Conservation (phyloP, 345 rosid genomes). For the Eutrema heterophyllum region DNA sequence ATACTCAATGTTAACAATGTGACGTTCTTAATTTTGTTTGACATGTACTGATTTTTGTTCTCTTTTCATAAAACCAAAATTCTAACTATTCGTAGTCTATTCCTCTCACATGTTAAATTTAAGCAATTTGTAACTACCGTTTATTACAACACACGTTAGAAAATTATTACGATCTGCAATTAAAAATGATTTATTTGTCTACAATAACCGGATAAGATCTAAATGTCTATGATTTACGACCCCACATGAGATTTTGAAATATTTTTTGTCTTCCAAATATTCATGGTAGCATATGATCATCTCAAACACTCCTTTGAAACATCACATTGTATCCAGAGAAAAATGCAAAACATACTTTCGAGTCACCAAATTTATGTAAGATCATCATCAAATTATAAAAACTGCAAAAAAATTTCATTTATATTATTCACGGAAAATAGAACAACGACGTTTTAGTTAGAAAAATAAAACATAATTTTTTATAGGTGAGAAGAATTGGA, state of each 20-base stretch:
- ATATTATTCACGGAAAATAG: too few species aligned
- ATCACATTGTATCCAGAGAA: not conserved
- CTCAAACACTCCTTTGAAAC: not conserved
- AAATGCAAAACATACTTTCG: not conserved
- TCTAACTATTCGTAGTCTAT: not conserved
- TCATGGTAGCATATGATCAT: conserved; percentile 14
- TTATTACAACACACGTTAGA: not conserved
- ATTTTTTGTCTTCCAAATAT: conserved; percentile 22
- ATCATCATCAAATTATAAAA: not conserved
- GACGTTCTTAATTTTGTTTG: not conserved
- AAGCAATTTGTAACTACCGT: not conserved
- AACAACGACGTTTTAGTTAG: too few species aligned
- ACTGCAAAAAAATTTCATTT: too few species aligned
- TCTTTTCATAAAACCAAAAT: not conserved
- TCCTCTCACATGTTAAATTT: not conserved
- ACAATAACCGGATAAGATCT: conserved; percentile 17
- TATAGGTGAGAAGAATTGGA: not conserved
- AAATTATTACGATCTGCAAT: conserved; percentile 7
- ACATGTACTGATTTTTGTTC: conserved; percentile 8
- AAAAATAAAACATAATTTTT: too few species aligned
- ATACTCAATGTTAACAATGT: not conserved
- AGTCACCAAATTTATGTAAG: not conserved
- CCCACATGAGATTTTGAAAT: conserved; percentile 26
- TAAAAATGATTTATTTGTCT: not conserved
- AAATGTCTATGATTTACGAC: conserved; percentile 16